A percentile compares a stretch with the other conserved stretches of the same genome.
These are phyloP conservation scores for Aspergillus sclerotioniger DNA, from an alignment of 495 filamentous ascomycete genomes.

Conservation along the genomic window DNA sequence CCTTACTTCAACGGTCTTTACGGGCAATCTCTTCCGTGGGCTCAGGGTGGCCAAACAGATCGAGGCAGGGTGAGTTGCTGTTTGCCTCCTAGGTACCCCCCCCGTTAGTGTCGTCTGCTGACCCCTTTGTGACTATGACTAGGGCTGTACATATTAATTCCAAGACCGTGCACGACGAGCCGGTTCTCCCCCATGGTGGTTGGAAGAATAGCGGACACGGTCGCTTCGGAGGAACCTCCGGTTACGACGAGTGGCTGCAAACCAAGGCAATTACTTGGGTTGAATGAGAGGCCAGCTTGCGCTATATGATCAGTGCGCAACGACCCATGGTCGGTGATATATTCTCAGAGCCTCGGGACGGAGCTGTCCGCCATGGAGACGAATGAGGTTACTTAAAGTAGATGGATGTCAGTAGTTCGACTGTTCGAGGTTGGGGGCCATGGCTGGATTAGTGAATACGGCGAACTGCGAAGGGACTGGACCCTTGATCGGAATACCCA, in stretches of 20 bases:
- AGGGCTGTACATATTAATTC: slow-evolving; percentile 85
- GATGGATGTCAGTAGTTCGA: not conserved
- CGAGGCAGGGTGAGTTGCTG: slow-evolving; percentile 43
- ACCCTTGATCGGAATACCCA: slow-evolving; percentile 1
- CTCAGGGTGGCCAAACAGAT: slow-evolving; percentile 48
- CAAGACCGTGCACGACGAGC: slow-evolving; percentile 83
- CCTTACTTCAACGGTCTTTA: slow-evolving; percentile 48
- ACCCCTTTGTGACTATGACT: slow-evolving; percentile 6
- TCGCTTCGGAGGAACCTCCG: slow-evolving; percentile 55
- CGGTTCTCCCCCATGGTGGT: slow-evolving; percentile 76
- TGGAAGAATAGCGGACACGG: slow-evolving; percentile 84
- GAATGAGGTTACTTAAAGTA: not conserved
- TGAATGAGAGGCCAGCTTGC: slow-evolving; percentile 23
- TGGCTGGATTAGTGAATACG: not conserved
- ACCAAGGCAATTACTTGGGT: slow-evolving; percentile 79
- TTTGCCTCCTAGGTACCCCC: not conserved
- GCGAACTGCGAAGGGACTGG: not conserved
- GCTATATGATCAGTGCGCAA: not conserved
- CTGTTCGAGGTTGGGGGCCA: not conserved
- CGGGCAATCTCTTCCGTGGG: slow-evolving; percentile 46
- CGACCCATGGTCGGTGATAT: not conserved
- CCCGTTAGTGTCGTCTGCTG: not conserved
- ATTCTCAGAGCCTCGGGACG: not conserved
- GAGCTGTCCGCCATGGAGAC: not conserved
- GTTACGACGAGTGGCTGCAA: slow-evolving; percentile 74